Evolutionary conservation across 2,329 filamentous ascomycete genomes (phyloP).

Genomic region (Boeremia lycopersici): DNA sequence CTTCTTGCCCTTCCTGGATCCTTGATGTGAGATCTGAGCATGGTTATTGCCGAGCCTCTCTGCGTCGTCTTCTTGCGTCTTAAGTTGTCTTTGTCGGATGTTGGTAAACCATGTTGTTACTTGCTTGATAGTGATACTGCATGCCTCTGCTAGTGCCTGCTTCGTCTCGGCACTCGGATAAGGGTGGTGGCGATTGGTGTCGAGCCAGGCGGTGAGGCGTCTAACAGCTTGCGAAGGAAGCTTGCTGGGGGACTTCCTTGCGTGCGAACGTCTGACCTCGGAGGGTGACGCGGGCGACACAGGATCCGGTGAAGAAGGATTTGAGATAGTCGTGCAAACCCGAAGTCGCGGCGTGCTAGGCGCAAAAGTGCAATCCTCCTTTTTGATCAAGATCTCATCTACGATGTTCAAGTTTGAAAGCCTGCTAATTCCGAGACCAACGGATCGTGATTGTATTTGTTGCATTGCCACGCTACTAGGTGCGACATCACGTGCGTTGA

Average conservation of each 20-base stretch:
- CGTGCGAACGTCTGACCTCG: constrained; percentile 37
- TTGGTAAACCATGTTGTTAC: constrained; percentile 47
- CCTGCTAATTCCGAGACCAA: not conserved
- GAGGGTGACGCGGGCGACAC: constrained; percentile 3
- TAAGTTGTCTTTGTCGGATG: constrained; percentile 37
- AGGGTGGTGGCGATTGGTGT: constrained; percentile 36
- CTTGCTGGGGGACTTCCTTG: constrained; percentile 34
- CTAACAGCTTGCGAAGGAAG: constrained; percentile 37
- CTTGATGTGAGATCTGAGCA: constrained; percentile 1
- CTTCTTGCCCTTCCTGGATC: constrained; percentile 44
- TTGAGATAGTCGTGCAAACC: constrained; percentile 4
- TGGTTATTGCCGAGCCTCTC: not conserved
- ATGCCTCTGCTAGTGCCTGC: constrained; percentile 34
- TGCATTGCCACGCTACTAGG: not conserved
- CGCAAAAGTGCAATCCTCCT: not conserved
- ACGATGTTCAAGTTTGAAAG: not conserved
- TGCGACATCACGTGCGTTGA: constrained; percentile 28
- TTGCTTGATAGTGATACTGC: constrained; percentile 44
- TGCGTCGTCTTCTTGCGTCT: not conserved
- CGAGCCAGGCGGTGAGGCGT: constrained; percentile 38
- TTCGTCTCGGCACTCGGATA: constrained; percentile 42
- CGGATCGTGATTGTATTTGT: not conserved
- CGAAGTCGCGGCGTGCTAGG: constrained; percentile 4
- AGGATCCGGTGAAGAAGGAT: constrained; percentile 5
- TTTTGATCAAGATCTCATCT: not conserved